Evolutionary conservation across 2,329 filamentous ascomycete genomes (phyloP), one percentile per base, ranked within the genome.

Genomic region (Bipolaris oryzae): DNA sequence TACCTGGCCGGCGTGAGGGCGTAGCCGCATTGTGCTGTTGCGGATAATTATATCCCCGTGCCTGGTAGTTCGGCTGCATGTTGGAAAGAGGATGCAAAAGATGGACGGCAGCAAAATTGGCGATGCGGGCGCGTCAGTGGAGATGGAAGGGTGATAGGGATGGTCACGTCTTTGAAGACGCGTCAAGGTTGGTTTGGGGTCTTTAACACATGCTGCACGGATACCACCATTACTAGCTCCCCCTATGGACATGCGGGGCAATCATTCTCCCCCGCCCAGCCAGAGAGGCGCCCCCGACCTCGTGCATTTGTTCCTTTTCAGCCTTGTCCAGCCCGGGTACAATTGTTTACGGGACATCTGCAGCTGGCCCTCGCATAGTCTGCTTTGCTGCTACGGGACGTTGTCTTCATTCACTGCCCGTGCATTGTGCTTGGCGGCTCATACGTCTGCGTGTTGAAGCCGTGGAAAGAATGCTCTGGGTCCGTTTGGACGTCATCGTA

Each of bases 1-100:
- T 78, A 80, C 78, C 78, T 72, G 78, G 77, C 67, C 77, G 74
- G 57, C 78, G 74, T 64, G 75, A 63, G 63, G 71, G 66, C 60
- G 73, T 72, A 45, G 71, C 67, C 39, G 51, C 61, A 62, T 61
- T 60, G 56, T 66, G 63, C 66, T 76, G 74, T 66, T 74, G 74
- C 63, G 70, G 70, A 74, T 63, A 68, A 76, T 75, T 76, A 73
- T 78, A 79, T 68, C 76, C 76, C 76, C 78, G 77, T 57, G 54
- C 54, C 54, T 57, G 54, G 71, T 79, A 78, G 70, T 77, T 77
- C 64, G 72, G 70, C 66, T 79, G 77, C 78, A 79, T 79, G 54
- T 43, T 77, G 58, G 56, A 58, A 59, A 62, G 60, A 62, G 57
- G 55, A 59, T 60, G 65, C 54, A 61, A 68, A 50, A 42, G 53